phyloP scores from a whole-genome alignment of 2,329 filamentous ascomycete genomes.

The Harringtonia lauricola region DNA sequence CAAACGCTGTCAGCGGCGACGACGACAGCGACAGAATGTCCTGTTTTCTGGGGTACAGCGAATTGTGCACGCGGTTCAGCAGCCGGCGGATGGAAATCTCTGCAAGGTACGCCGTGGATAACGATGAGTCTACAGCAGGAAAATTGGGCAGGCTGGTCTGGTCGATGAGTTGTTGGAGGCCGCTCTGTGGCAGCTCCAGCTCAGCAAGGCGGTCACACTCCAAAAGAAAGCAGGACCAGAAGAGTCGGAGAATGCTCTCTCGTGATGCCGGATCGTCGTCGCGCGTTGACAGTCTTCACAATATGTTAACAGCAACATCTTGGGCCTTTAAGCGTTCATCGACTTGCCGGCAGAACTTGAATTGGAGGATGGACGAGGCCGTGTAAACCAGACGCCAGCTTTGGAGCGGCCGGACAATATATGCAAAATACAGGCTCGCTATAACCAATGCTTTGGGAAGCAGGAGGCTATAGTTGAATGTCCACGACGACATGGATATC shows the following conservation, averaged over 20 bases:
- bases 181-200: slow-evolving; percentile 21
- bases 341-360: slow-evolving; percentile 14
- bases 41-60: slow-evolving; percentile 18
- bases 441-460: slow-evolving; percentile 20
- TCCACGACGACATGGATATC: slow-evolving; percentile 17
- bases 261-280: not conserved
- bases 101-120: slow-evolving; percentile 19
- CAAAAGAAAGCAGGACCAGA: slow-evolving; percentile 21
- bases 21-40: slow-evolving; percentile 15
- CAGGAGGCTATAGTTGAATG: slow-evolving; percentile 16
- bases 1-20: slow-evolving; percentile 14
- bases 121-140: slow-evolving; percentile 14
- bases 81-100: slow-evolving; percentile 21
- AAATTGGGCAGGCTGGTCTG: slow-evolving; percentile 17
- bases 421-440: slow-evolving; percentile 22
- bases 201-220: slow-evolving; percentile 22
- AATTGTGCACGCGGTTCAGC: slow-evolving; percentile 22
- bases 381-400: slow-evolving; percentile 22
- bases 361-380: slow-evolving; percentile 19
- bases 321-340: not conserved
- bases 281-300: not conserved
- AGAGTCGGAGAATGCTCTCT: slow-evolving; percentile 15
- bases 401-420: slow-evolving; percentile 20
- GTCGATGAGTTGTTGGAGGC: slow-evolving; percentile 20
- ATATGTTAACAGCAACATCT: too few species aligned